These are phyloP conservation scores for Erysiphe pulchra DNA, from an alignment of 2,329 filamentous ascomycete genomes.

Conservation along the genomic window DNA sequence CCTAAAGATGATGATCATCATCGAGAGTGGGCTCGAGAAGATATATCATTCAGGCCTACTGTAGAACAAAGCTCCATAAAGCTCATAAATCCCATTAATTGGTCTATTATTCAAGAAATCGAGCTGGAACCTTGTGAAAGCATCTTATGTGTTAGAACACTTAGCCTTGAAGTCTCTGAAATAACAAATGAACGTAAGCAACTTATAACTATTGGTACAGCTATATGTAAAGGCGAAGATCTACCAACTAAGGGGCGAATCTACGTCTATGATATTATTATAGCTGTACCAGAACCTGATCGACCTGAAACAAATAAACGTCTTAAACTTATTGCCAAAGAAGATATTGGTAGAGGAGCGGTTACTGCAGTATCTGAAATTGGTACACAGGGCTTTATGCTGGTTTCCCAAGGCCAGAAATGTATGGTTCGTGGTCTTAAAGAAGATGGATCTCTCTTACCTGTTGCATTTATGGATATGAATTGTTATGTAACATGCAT, in stretches of 20 bases:
- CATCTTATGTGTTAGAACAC: conserved; percentile 55
- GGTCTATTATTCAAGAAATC: conserved; percentile 53
- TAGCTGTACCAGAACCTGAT: conserved; percentile 72
- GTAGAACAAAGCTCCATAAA: conserved; percentile 49
- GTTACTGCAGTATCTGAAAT: conserved; percentile 70
- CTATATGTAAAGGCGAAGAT: conserved; percentile 72
- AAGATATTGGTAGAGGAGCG: conserved; percentile 75
- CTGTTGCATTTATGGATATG: conserved; percentile 95
- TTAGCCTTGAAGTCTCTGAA: conserved; percentile 77
- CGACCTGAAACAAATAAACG: conserved; percentile 65
- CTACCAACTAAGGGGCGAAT: conserved; percentile 63
- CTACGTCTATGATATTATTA: conserved; percentile 76
- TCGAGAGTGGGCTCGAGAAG: conserved; percentile 52
- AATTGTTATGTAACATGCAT: conserved; percentile 76
- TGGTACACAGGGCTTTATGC: conserved; percentile 66
- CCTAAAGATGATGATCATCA: conserved; percentile 67
- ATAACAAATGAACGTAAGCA: conserved; percentile 65
- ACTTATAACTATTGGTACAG: conserved; percentile 64
- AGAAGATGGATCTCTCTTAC: conserved; percentile 75
- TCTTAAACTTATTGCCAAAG: conserved; percentile 64
- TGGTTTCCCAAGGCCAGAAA: conserved; percentile 84
- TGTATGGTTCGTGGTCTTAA: conserved; percentile 91
- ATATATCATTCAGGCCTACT: conserved; percentile 34
- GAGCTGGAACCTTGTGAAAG: conserved; percentile 50
- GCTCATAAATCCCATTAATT: conserved; percentile 51